These are phyloP conservation scores for Cyclotella choctawhatcheeana DNA, from an alignment of 108 stramenopile species.

Conservation along the genomic window DNA sequence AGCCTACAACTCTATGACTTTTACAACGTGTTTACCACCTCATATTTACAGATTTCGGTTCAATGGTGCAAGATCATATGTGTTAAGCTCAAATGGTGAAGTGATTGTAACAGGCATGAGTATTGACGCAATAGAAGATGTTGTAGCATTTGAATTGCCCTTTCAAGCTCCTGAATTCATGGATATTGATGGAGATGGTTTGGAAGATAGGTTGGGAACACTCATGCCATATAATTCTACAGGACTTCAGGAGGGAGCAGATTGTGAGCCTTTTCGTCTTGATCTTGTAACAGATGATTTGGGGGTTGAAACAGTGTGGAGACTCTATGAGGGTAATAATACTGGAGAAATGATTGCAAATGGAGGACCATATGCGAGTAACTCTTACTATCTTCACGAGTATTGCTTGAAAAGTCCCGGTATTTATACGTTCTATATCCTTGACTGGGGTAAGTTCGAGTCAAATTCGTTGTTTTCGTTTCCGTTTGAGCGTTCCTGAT, in stretches of 20 bases:
- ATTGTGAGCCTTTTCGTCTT: constrained; percentile 41
- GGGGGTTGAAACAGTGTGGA: constrained; percentile 42
- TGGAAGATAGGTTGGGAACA: constrained; percentile 39
- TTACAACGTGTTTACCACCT: constrained; percentile 25
- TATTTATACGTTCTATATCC: constrained; percentile 36
- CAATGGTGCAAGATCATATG: constrained; percentile 32
- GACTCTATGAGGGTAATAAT: constrained; percentile 33
- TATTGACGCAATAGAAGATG: constrained; percentile 23
- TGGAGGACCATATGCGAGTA: constrained; percentile 41
- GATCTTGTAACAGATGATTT: constrained; percentile 30
- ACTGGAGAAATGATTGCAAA: constrained; percentile 28
- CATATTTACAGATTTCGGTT: constrained; percentile 36
- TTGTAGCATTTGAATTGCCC: constrained; percentile 27
- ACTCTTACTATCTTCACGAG: constrained; percentile 23
- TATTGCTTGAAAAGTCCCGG: constrained; percentile 33
- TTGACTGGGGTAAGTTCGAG: constrained; percentile 25
- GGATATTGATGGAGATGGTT: constrained; percentile 30
- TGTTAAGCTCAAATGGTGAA: constrained; percentile 30
- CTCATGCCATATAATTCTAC: constrained; percentile 38
- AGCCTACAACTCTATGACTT: constrained; percentile 10
- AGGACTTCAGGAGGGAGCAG: constrained; percentile 26
- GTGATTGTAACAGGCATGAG: constrained; percentile 31
- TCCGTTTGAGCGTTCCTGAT: background rate
- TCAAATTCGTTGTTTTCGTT: background rate
- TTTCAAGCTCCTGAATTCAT: constrained; percentile 32